phyloP scores from a whole-genome alignment of 2,329 filamentous ascomycete genomes.

The Metarhizium sp. region DNA sequence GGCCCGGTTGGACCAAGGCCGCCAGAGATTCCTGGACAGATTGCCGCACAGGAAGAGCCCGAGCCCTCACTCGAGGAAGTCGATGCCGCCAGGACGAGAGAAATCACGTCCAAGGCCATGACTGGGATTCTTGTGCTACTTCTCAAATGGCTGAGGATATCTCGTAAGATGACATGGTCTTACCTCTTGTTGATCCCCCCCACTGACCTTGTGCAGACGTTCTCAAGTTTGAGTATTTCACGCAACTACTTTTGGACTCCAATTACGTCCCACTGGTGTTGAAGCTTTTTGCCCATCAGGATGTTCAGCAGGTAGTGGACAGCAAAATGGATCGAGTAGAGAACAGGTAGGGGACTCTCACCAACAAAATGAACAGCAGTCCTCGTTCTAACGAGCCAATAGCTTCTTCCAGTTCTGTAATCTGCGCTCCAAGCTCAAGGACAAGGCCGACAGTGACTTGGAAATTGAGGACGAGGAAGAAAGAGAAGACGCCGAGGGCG shows the following conservation, averaged over 20 bases:
- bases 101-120: conserved; percentile 85
- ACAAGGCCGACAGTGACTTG: conserved; percentile 20
- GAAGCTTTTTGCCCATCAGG: conserved; percentile 90
- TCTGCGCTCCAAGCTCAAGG: conserved; percentile 45
- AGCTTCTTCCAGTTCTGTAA: conserved; percentile 93
- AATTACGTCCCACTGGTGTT: conserved; percentile 90
- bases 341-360: conserved; percentile 49
- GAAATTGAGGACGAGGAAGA: conserved; percentile 15
- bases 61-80: conserved; percentile 62
- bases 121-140: conserved; percentile 83
- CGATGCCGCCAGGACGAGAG: conserved; percentile 70
- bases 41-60: conserved; percentile 26
- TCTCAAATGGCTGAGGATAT: conserved; percentile 93
- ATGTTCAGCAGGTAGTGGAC: conserved; percentile 83
- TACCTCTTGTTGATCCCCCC: neutral
- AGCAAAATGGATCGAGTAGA: conserved; percentile 76
- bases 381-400: conserved; percentile 4
- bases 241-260: conserved; percentile 84
- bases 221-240: conserved; percentile 91
- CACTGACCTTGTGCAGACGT: conserved; percentile 51
- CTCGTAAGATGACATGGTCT: conserved; percentile 51
- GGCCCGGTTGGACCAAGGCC: conserved; percentile 23
- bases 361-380: neutral
- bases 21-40: conserved; percentile 22
- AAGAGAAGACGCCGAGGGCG: conserved; percentile 8